Evolutionary conservation across 2,329 filamentous ascomycete species (phyloP), one percentile per base, ranked within the genome.

Genomic region (Tricladium varicosporioides): DNA sequence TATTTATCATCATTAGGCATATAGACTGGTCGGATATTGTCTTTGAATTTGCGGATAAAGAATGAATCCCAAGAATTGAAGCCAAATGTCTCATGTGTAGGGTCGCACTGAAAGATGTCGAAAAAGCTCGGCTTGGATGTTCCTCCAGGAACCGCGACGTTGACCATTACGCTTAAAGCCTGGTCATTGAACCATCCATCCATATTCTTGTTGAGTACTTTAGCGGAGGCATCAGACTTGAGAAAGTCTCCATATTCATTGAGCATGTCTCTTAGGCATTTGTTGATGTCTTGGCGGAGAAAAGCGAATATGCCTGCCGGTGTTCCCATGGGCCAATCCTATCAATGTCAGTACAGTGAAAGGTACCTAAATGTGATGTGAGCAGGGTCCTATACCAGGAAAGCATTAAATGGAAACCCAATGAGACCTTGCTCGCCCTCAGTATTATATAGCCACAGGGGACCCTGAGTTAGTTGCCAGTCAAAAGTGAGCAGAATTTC

Each of bases 41-140:
- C 48, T 10, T 52, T 51, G 54, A 88, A 78, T 5, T 74, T 56
- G 5, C 87, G 79, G 0, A 83, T 87, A 72, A 90, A 89, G 73
- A 89, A 90, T 65, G 83, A 47, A 57, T 90, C 86, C 87, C 87
- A 89, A 0, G 83, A 87, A 55, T 76, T 80, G 73, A 76, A 89
- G 15, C 86, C 86, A 60, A 82, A 77, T 66, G 85, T 68, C 61
- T 79, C 71, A 5, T 75, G 74, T 0, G 67, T 71, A 0, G 83
- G 78, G 44, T 88, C 80, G 67, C 85, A 88, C 15, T 79, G 62
- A 69, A 81, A 88, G 65, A 87, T 76, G 15, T 87, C 77, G 56
- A 86, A 78, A 58, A 87, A 86, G 22, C 22, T 32, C 18, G 46
- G 9, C 15, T 16, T 16, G 7, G 18, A 16, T n/a, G 14, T 16